Evolutionary conservation across 306 rosid species (phyloP), one percentile per base, ranked within the genome.

Genomic region (Cyclanthera cordifolia): DNA sequence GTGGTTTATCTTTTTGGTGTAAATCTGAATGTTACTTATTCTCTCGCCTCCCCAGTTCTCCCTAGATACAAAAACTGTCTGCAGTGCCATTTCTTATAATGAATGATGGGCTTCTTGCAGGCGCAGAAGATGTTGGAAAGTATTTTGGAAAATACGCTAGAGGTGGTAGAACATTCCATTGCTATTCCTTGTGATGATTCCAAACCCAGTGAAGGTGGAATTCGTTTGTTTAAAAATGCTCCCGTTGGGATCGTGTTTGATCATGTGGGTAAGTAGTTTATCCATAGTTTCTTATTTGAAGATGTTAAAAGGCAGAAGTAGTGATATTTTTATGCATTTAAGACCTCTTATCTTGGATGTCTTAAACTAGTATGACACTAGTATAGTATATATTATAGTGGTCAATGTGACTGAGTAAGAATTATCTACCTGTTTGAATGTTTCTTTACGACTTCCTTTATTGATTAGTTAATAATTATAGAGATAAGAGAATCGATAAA

Each of bases 141-240:
- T 39, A 77, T 89, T 7, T 71, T 93, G 77, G 96, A 86, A 70
- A 85, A 79, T 30, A 69, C 83, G 7, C 61, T 93, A 70, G 94
- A 79, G 81, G 77, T 90, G 57, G 96, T 87, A 69, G 81, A 73
- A 23, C 30, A 75, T 60, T 77, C 89, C 71, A 45, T 37, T 48
- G 27, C 34, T 56, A 67, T 59, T 73, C 73, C 71, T 13, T 70
- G 79, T 72, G 80, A 75, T 64, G 86, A 84, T 73, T 79, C 85
- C 53, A 17, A 67, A 2, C 69, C 9, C 76, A 37, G 78, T 23
- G 96, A 82, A 55, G 78, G 76, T 25, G 85, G 88, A 54, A 67
- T 93, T 68, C 93, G 90, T 37, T 83, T 93, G 85, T 93, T 93
- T 72, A 93, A 85, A 45, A 81, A 85, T 80, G 81, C 96, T 72